Evolutionary conservation across 306 rosid species (phyloP).

Genomic region (Vigna reflexopilosa): DNA sequence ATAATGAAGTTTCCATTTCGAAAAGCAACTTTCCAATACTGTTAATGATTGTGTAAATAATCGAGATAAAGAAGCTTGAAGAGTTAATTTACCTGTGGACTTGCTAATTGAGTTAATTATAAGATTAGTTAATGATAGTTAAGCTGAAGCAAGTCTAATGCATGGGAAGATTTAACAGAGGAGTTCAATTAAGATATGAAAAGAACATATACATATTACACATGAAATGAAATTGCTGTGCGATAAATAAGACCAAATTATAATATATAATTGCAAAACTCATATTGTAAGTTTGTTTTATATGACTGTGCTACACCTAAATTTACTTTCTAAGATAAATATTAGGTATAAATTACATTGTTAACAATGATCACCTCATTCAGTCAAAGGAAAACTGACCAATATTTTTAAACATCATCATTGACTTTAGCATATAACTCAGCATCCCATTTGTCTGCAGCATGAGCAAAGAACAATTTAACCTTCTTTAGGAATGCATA

Average conservation of each 20-base stretch:
- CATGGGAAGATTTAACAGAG: constrained; percentile 6
- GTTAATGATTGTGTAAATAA: background rate
- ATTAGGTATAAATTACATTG: constrained; percentile 26
- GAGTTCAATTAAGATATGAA: constrained; percentile 15
- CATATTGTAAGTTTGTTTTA: too few relatives aligned
- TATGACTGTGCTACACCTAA: too few relatives aligned
- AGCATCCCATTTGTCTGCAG: constrained; percentile 88
- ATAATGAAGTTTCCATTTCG: background rate
- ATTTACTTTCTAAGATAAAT: background rate
- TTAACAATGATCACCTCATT: constrained; percentile 29
- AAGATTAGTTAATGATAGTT: too few relatives aligned
- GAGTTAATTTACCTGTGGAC: too few relatives aligned
- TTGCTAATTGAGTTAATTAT: too few relatives aligned
- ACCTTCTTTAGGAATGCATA: constrained; percentile 78
- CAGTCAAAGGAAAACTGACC: constrained; percentile 70
- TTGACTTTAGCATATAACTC: constrained; percentile 94
- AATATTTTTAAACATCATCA: constrained; percentile 93
- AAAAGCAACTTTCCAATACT: background rate
- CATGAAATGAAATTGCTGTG: too few relatives aligned
- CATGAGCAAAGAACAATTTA: constrained; percentile 82
- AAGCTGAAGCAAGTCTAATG: background rate
- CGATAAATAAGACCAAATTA: too few relatives aligned
- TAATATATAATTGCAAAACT: too few relatives aligned
- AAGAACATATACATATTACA: constrained; percentile 5
- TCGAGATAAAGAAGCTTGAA: too few relatives aligned